A percentile compares a stretch with the other conserved stretches of the same genome.
These are phyloP conservation scores for Rhytidiadelphus loreus DNA, from an alignment of 225 moss, liverwort and hornwort genomes.

Conservation along the genomic window DNA sequence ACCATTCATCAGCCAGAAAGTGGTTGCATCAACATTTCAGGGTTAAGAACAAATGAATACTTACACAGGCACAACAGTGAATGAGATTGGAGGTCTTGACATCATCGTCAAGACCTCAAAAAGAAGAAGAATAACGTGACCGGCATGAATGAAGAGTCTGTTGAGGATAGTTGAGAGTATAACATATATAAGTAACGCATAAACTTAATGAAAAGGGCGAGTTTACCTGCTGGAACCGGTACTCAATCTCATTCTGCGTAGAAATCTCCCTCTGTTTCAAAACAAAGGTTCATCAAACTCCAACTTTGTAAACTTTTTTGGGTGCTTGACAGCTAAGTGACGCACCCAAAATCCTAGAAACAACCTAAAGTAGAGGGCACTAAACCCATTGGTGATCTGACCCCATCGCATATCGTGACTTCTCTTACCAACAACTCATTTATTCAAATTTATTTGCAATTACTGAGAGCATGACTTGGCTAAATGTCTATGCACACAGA, in stretches of 20 bases:
- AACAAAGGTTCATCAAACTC: background rate
- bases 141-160: no score
- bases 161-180: background rate
- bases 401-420: background rate
- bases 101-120: no score
- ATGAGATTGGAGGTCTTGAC: background rate
- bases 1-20: background rate
- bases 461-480: background rate
- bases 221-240: slow-evolving; percentile 75
- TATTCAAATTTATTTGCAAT: background rate
- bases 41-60: background rate
- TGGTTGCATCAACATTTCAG: no score
- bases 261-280: slow-evolving; percentile 68
- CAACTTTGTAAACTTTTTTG: background rate
- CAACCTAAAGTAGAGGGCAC: background rate
- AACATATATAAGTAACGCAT: background rate
- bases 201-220: background rate
- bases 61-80: background rate
- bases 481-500: background rate
- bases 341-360: background rate
- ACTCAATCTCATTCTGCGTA: slow-evolving; percentile 68
- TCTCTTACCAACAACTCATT: background rate
- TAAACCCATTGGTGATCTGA: no score
- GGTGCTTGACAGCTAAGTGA: background rate
- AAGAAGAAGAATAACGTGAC: no score